Base-by-base conservation (phyloP, 257 asterid genomes). In the Avicennia marina region DNA sequence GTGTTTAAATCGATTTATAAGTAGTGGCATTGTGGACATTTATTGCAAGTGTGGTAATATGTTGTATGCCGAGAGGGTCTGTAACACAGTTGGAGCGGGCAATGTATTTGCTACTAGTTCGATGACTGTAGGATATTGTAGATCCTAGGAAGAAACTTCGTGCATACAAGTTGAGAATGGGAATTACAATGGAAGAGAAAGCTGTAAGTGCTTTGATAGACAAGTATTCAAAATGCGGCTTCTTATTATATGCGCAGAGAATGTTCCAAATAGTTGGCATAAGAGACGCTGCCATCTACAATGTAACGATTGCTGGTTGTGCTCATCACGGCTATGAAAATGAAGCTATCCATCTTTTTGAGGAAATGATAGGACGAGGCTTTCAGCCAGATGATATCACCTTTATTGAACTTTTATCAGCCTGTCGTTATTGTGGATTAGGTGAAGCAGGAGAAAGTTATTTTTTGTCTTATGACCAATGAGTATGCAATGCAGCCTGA, bases 221-320 rank as follows among this genome's bases (percentile, higher is more conserved):
- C 65, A 85, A 80, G 94, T 91, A 91, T 51, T 76, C 96, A 1
- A 88, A 91, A 66, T 81, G 98, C 49, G 98, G 98, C 12, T 72
- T 69, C 34, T 62, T 85, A 56, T 26, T 53, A 7, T 75, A 80
- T 59, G 90, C 96, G 6, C 46, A 59, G 45, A 78, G 76, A 59
- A 53, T 85, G 27, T 91, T 91, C 17, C 63, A 48, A 39, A 65
- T 68, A 40, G 62, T 64, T 48, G 56, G 41, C 32, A 13, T 20
- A 11, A 76, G 59, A 65, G 98, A 91, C 54, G 38, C 76, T 5
- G 72, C 88, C 25, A 73, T 74, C 15, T 85, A 88, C 76, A 88
- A 88, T 44, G 75, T 81, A 13, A 91, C 88, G 95, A 85, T 91
- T 26, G 80, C 94, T 47, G 94, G 85, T 24, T 91, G 65, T 73